Evolutionary conservation across 2,329 filamentous ascomycete genomes (phyloP), one percentile per base, ranked within the genome.

Genomic region (Neofusicoccum sp.): DNA sequence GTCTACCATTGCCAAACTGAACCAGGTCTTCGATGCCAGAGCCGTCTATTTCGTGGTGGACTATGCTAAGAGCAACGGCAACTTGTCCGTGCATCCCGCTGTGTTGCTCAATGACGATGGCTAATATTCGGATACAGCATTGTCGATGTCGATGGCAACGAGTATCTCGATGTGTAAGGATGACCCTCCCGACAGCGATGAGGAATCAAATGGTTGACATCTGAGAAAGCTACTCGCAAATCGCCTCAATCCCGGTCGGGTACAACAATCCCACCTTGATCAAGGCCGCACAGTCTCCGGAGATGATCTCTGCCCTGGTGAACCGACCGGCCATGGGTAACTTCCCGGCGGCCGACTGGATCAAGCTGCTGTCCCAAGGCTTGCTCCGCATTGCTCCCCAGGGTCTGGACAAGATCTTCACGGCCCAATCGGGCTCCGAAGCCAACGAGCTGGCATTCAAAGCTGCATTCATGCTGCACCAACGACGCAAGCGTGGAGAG

Each of bases 401-500:
- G 73, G 92, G 92, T 34, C 79, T 93, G 64, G 79, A 92, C 80
- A 90, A 96, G 76, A 91, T 96, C 68, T 96, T 96, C 79, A 96
- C 92, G 16, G 91, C 89, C 65, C 89, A 91, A 81, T 86, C 91
- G 58, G 92, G 92, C 63, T 96, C 91, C 20, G 92, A 96, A 71
- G 92, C 92, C 76, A 96, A 96, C 79, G 93, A 96, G 80, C 89
- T 90, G 34, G 93, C 93, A 44, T 96, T 91, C 85, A 96, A 96
- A 80, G 92, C 92, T 7, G 92, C 93, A 53, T 96, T 96, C 80
- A 96, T 96, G 88, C 96, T 89, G 84, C 88, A 89, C 71, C 87
- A 90, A 51, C 89, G 91, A 75, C 83, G 86, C 65, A 86, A 95
- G 77, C 90, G 93, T 63, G 91, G 91, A 66, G 91, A 91, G 6